Evolutionary conservation across 2,329 filamentous ascomycete genomes (phyloP).

Genomic region (Fusarium sp.): DNA sequence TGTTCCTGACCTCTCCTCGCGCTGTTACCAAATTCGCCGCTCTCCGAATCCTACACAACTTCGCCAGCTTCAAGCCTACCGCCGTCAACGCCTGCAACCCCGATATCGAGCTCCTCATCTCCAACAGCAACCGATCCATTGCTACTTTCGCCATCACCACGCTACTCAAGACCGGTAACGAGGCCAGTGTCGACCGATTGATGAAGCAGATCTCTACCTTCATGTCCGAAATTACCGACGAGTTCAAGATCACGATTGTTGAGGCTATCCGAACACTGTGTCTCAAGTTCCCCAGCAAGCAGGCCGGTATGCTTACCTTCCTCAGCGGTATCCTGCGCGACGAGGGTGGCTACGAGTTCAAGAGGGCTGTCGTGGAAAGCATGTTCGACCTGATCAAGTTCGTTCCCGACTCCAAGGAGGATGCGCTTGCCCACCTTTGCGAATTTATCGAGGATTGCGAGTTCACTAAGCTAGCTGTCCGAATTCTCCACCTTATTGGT

Average conservation of each 20-base stretch:
- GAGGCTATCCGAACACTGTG: constrained; percentile 97
- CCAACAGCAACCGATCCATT: constrained; percentile 96
- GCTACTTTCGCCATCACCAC: constrained; percentile 99
- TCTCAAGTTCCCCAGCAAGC: constrained; percentile 97
- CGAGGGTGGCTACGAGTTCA: constrained; percentile 98
- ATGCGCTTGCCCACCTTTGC: constrained; percentile 92
- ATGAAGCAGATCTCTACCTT: constrained; percentile 99
- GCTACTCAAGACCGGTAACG: constrained; percentile 96
- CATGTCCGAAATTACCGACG: constrained; percentile 99
- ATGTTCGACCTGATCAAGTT: constrained; percentile 99
- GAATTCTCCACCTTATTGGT: constrained; percentile 93
- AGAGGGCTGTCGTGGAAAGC: constrained; percentile 96
- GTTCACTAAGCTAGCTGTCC: constrained; percentile 96
- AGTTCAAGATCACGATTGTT: constrained; percentile 99
- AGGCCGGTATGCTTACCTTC: constrained; percentile 97
- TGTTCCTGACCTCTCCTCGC: constrained; percentile 95
- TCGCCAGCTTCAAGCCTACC: constrained; percentile 95
- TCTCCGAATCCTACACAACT: constrained; percentile 94
- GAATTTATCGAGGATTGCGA: constrained; percentile 99
- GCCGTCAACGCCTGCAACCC: constrained; percentile 95
- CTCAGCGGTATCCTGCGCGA: constrained; percentile 96
- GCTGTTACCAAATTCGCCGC: constrained; percentile 98
- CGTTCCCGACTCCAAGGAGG: constrained; percentile 85
- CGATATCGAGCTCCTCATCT: constrained; percentile 96
- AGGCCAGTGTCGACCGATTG: constrained; percentile 93